Evolutionary conservation across 2,329 filamentous ascomycete genomes (phyloP).

Genomic region (Lecanosticta acicola): DNA sequence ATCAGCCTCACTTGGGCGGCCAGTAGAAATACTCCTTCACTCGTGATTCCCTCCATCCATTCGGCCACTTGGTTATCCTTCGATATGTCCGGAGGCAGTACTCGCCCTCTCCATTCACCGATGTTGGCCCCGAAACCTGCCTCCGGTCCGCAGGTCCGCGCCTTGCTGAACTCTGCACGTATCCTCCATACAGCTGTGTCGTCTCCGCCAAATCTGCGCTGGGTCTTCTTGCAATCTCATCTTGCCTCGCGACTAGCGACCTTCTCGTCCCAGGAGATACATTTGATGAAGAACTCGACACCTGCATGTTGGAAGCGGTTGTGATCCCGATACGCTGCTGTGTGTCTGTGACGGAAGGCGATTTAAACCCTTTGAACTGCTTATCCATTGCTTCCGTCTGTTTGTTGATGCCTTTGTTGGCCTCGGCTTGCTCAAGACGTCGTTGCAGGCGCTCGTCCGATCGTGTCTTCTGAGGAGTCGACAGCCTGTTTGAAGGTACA

Average conservation of each 20-base stretch:
- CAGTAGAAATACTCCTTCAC: neutral
- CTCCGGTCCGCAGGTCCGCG: neutral
- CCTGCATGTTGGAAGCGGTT: neutral
- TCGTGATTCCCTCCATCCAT: neutral
- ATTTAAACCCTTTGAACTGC: neutral
- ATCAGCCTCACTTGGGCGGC: neutral
- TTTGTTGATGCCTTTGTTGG: neutral
- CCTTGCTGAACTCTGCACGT: neutral
- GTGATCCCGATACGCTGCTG: neutral
- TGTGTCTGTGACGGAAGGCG: neutral
- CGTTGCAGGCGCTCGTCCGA: neutral
- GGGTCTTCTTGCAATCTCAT: neutral
- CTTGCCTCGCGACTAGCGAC: too few species aligned
- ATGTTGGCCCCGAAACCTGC: neutral
- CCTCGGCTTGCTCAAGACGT: neutral
- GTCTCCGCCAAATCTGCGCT: neutral
- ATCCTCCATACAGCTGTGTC: neutral
- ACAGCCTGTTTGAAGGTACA: too few species aligned
- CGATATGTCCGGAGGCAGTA: neutral
- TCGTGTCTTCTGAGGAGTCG: neutral
- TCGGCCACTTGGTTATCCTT: neutral
- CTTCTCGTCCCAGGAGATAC: neutral
- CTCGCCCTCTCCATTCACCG: neutral
- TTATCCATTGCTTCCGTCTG: neutral
- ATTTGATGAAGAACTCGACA: neutral